Conservation (phyloP, 768 basidiomycete genomes). For the Sporobolomyces phaffii region DNA sequence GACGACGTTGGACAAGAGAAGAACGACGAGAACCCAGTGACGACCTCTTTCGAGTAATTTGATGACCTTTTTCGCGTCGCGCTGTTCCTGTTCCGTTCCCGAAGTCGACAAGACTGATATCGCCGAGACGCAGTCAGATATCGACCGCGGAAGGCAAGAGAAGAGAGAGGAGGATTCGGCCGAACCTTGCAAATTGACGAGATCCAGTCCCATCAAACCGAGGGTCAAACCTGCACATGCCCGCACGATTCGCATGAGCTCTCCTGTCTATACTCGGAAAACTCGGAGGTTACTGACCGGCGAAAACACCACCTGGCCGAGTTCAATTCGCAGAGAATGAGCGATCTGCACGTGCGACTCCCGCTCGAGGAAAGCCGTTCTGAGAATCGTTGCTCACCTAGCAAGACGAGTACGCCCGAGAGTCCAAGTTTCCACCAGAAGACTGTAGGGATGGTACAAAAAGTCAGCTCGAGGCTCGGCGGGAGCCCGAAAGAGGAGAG, state of each 20-base stretch:
- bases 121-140: no score
- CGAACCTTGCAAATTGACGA: conserved; percentile 28
- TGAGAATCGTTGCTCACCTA: conserved; percentile 54
- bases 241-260: no score
- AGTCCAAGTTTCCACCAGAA: conserved; percentile 71
- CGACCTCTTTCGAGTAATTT: conserved; percentile 59
- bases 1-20: conserved; percentile 77
- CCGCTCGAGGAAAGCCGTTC: not conserved
- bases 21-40: conserved; percentile 90
- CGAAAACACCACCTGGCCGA: conserved; percentile 64
- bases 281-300: conserved; percentile 48
- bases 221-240: conserved; percentile 45
- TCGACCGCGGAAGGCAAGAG: no score
- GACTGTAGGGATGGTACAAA: conserved; percentile 42
- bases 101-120: conserved; percentile 34
- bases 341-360: not conserved
- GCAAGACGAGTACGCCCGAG: conserved; percentile 64
- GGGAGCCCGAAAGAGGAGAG: not conserved
- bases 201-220: conserved; percentile 48
- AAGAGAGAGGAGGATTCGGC: no score
- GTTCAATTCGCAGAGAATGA: not conserved
- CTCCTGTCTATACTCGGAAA: no score
- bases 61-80: conserved; percentile 51
- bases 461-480: not conserved
- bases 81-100: conserved; percentile 39